A percentile compares a stretch with the other conserved stretches of the same genome.
These are phyloP conservation scores for Xerocomellus intermedius DNA, from an alignment of 768 basidiomycete genomes.

Conservation along the genomic window DNA sequence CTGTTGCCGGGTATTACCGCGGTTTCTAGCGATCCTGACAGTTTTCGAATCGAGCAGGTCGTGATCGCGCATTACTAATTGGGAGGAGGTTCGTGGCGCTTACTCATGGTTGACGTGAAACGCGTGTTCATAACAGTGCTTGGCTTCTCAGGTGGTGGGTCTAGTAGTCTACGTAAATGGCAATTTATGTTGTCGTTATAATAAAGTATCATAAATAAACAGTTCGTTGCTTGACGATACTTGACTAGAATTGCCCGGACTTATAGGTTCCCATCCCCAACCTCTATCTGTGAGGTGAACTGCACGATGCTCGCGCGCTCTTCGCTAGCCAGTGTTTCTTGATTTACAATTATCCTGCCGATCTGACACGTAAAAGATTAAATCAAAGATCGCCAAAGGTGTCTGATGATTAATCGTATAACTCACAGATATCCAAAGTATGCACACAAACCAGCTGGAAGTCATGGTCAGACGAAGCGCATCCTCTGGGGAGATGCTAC, in stretches of 20 bases:
- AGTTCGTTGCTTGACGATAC: too few relatives aligned
- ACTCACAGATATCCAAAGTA: constrained; percentile 22
- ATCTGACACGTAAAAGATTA: not conserved
- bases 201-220: too few relatives aligned
- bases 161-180: too few relatives aligned
- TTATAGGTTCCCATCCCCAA: not conserved
- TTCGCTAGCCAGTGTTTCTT: not conserved
- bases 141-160: too few relatives aligned
- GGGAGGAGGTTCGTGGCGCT: too few relatives aligned
- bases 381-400: not conserved
- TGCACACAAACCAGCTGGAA: constrained; percentile 17
- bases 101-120: too few relatives aligned
- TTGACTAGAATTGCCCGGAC: not conserved
- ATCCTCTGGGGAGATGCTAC: not conserved
- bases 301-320: not conserved
- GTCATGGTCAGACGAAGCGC: not conserved
- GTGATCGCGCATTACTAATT: too few relatives aligned
- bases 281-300: not conserved
- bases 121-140: too few relatives aligned
- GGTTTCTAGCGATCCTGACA: too few relatives aligned
- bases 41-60: too few relatives aligned
- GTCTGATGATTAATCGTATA: not conserved
- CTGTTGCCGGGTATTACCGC: too few relatives aligned
- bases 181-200: too few relatives aligned
- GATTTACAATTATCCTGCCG: constrained; percentile 19